Percentiles rank a stretch among this genome's conserved stretches.
Conservation (phyloP, 306 rosid species). For the Potentilla sterilis region DNA sequence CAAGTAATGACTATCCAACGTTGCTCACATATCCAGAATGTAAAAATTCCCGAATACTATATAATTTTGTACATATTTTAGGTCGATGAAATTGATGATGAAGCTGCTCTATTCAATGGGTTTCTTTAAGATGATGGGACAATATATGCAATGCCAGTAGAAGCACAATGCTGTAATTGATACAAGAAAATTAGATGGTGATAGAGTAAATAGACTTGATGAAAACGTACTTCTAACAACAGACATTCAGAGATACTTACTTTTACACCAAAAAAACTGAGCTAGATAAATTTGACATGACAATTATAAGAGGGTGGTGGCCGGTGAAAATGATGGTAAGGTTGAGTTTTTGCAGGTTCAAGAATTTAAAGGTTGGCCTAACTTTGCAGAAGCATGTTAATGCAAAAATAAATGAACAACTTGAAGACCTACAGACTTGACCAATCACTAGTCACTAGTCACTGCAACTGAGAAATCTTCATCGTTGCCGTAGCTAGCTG, state of each 20-base stretch:
- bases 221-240: neutral
- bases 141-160: neutral
- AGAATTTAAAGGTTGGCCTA: neutral
- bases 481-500: neutral
- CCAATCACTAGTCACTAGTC: conserved; percentile 31
- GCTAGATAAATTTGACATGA: conserved; percentile 2
- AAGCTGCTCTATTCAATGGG: conserved; percentile 20
- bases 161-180: neutral
- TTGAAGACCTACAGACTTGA: conserved; percentile 15
- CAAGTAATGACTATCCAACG: neutral
- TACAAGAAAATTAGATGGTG: neutral
- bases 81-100: conserved; percentile 1
- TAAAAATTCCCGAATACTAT: neutral
- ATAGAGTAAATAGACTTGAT: conserved; percentile 1
- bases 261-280: neutral
- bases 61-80: neutral
- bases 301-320: neutral
- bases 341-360: neutral
- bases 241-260: neutral
- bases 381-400: conserved; percentile 18
- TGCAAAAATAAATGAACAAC: conserved; percentile 28
- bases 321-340: neutral
- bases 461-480: neutral
- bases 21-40: neutral
- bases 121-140: neutral